A percentile compares a stretch with the other conserved stretches of the same genome.
These are phyloP conservation scores for Xanthoparmelia taractica DNA, from an alignment of 495 filamentous ascomycete genomes.

Conservation along the genomic window DNA sequence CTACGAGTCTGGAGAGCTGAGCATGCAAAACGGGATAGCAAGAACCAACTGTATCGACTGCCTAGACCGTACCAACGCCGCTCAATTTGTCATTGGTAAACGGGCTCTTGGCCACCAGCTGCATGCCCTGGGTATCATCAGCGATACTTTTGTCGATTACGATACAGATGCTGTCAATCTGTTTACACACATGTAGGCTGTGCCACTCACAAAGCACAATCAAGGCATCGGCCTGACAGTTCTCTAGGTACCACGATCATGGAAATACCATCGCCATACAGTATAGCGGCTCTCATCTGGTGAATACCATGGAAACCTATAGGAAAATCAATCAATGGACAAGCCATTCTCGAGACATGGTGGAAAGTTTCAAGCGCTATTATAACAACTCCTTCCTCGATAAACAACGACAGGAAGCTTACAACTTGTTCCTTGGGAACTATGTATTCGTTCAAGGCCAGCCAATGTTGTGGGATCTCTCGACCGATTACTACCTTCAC, in stretches of 20 bases:
- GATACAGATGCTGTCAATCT: conserved; percentile 93
- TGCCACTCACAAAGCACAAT: background rate
- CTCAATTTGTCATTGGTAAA: conserved; percentile 98
- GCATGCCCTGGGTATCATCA: conserved; percentile 83
- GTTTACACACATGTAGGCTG: conserved; percentile 78
- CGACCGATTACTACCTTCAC: conserved; percentile 94
- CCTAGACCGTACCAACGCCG: conserved; percentile 91
- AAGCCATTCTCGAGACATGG: conserved; percentile 94
- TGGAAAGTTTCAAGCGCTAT: conserved; percentile 97
- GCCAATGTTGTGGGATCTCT: conserved; percentile 95
- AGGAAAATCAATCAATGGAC: conserved; percentile 99
- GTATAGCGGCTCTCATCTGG: conserved; percentile 93
- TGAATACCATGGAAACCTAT: conserved; percentile 99
- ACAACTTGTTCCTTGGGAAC: conserved; percentile 95
- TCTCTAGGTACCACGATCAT: conserved; percentile 67
- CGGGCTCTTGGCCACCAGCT: conserved; percentile 85
- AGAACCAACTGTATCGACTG: conserved; percentile 98
- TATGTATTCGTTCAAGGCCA: conserved; percentile 87
- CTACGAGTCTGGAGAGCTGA: conserved; percentile 50
- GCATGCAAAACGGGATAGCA: conserved; percentile 85
- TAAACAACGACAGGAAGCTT: conserved; percentile 91
- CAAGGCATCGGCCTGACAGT: background rate
- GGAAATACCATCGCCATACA: conserved; percentile 96
- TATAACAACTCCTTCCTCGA: conserved; percentile 99
- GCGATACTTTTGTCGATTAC: conserved; percentile 71